Base-by-base conservation (phyloP, 768 basidiomycete genomes). In the Naganishia kalamii region DNA sequence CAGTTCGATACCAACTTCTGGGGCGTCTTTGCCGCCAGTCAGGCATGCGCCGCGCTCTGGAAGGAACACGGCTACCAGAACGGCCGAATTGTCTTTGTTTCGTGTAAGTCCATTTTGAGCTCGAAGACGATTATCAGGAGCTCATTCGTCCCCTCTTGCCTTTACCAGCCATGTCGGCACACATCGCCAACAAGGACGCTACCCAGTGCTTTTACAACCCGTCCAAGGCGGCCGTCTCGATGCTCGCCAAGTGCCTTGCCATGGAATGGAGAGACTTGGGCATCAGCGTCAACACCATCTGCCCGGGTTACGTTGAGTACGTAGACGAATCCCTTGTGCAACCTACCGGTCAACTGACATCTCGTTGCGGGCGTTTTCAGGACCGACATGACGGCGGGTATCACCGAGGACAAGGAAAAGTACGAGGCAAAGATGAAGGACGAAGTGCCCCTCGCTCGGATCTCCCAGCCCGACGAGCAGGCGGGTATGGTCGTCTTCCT, bases 211-310 rank as follows among this genome's bases (percentile, higher is more conserved):
- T 76, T 65, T 76, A 76, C 65, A 74, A 74, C 63, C 65, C 74
- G 2, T 70, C 71, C 35, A 71, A 76, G 70, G 70, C 69, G 12
- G 75, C 75, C 17, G 47, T 74, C 21, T 70, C 66, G 21, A 66
- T 60, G 41, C 70, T 76, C 23, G 72, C 75, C 44, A 70, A 70
- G 61, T 64, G 62, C 15, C 60, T 76, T 13, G 71, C 75, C 0
- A 74, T 74, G 75, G 75, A 76, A 57, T 76, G 75, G 75, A 70
- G 68, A 8, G 67, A 69, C 19, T 46, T 69, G 60, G 75, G 75
- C 17, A 70, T 74, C 50, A 60, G 69, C 30, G 71, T 72, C 30
- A 71, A 67, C 52, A 62, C 61, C 62, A 64, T 72, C 46, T 68
- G 65, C 7, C 73, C 73, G 19, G 73, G 73, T n/a, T 68, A 62